phyloP scores from a whole-genome alignment of 805 yeast species.

The Suhomyces sp. region DNA sequence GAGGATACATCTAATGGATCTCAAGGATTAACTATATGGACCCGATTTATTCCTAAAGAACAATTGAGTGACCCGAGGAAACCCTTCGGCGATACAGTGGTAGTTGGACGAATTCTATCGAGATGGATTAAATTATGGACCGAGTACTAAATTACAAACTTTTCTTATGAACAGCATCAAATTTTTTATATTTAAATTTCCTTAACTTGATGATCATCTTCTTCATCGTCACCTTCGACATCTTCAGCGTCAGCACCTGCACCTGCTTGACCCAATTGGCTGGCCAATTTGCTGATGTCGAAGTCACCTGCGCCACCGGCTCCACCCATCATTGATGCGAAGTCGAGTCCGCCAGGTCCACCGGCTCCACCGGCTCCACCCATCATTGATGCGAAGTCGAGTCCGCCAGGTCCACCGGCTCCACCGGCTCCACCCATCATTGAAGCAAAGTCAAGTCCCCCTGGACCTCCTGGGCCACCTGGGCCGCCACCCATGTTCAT shows the following conservation, averaged over 20 bases:
- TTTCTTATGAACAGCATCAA: neutral
- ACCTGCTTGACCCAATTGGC: slow-evolving; percentile 43
- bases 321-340: slow-evolving; percentile 35
- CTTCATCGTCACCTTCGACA: slow-evolving; percentile 24
- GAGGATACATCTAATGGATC: neutral
- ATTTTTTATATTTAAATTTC: neutral
- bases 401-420: slow-evolving; percentile 29
- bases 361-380: slow-evolving; percentile 34
- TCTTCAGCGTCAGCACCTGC: slow-evolving; percentile 20
- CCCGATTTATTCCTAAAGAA: neutral
- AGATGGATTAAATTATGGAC: slow-evolving; percentile 10
- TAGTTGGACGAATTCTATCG: slow-evolving; percentile 11
- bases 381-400: slow-evolving; percentile 26
- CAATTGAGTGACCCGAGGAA: neutral
- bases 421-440: slow-evolving; percentile 26
- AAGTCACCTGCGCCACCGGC: slow-evolving; percentile 30
- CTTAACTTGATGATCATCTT: slow-evolving; percentile 16
- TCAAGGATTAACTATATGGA: neutral
- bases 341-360: slow-evolving; percentile 31
- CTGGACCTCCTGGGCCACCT: slow-evolving; percentile 33
- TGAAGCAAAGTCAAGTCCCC: slow-evolving; percentile 11
- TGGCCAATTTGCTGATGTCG: slow-evolving; percentile 38
- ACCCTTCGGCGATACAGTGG: neutral
- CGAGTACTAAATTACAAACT: neutral
- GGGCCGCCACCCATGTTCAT: slow-evolving; percentile 35